phyloP scores from a whole-genome alignment of 2,329 filamentous ascomycete species.

The Ilyonectria sp. region DNA sequence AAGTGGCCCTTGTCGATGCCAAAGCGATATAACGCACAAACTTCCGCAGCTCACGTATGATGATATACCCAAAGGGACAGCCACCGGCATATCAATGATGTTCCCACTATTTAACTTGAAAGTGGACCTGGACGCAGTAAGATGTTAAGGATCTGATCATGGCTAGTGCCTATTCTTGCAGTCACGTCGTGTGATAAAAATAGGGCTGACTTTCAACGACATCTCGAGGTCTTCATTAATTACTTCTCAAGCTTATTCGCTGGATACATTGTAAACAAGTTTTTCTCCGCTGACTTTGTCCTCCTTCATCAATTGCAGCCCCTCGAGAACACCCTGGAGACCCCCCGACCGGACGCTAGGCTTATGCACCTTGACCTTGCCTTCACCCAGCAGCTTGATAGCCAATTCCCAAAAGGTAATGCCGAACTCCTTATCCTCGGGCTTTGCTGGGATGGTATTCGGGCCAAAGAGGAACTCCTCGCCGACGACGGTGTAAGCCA shows the following conservation, averaged over 20 bases:
- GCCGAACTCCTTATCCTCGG: slow-evolving; percentile 54
- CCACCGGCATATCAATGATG: too few relatives aligned
- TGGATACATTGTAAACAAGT: slow-evolving; percentile 55
- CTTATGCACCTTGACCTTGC: slow-evolving; percentile 55
- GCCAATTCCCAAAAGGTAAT: slow-evolving; percentile 56
- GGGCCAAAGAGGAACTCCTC: slow-evolving; percentile 50
- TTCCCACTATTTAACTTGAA: too few relatives aligned
- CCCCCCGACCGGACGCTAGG: slow-evolving; percentile 49
- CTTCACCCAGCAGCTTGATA: slow-evolving; percentile 52
- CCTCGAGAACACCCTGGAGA: slow-evolving; percentile 54
- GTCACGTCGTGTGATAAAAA: too few relatives aligned
- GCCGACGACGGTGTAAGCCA: slow-evolving; percentile 60
- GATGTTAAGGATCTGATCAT: too few relatives aligned
- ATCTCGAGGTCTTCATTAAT: too few relatives aligned
- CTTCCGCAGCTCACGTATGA: too few relatives aligned
- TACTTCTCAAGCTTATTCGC: neutral
- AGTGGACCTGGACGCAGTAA: too few relatives aligned
- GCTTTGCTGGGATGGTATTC: slow-evolving; percentile 37
- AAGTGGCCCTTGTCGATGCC: too few relatives aligned
- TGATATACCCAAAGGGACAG: too few relatives aligned
- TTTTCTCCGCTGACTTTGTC: slow-evolving; percentile 59
- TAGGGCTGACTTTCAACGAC: too few relatives aligned
- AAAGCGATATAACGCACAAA: too few relatives aligned
- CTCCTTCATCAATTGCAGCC: slow-evolving; percentile 52
- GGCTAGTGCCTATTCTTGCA: too few relatives aligned